Base-by-base conservation (phyloP, 495 filamentous ascomycete genomes). In the Ramalina intermedia region DNA sequence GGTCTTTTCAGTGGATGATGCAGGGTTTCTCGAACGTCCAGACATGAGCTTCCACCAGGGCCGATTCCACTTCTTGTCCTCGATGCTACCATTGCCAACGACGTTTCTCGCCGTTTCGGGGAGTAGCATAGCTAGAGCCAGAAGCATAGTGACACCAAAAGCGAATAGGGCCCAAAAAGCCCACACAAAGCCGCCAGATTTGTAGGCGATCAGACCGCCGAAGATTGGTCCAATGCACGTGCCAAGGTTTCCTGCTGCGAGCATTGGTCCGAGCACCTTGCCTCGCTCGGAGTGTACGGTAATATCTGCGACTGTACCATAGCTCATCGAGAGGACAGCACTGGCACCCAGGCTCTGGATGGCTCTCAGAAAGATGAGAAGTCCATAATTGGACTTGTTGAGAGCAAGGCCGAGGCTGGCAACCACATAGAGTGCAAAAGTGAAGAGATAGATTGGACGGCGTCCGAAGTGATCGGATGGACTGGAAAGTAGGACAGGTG, bases 61-160 rank as follows among this genome's bases (percentile, higher is more conserved):
- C 45, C 37, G 47, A 41, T 47, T 43, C 50, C 61, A 61, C 55
- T 61, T 61, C 9, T 44, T 45, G 2, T 63, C 56, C 18, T 49
- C 20, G 4, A 51, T 37, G 26, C 50, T 58, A 7, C 84, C 84
- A 62, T 87, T 81, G 0, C 82, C 84, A 1, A 87, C 82, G 1
- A 89, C 75, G 14, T 75, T 81, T 4, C 83, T 68, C 44, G 74
- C 75, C 6, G 82, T 87, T 62, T 87, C 83, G 1, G 82, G 82
- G 13, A 84, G 66, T 6, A 67, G 54, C 37, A 83, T 29, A 13
- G 69, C 45, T 50, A 76, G 78, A 4, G 73, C 59, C 4, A 61
- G 37, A 27, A 67, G 29, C 43, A 63, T 59, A 0, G 50, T 43
- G 3, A 61, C 62, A n/a, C 49, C 49, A n/a, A 54, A 51, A 8